These are phyloP conservation scores for Glaciozyma antarctica DNA, from an alignment of 768 basidiomycete genomes.

Conservation along the genomic window DNA sequence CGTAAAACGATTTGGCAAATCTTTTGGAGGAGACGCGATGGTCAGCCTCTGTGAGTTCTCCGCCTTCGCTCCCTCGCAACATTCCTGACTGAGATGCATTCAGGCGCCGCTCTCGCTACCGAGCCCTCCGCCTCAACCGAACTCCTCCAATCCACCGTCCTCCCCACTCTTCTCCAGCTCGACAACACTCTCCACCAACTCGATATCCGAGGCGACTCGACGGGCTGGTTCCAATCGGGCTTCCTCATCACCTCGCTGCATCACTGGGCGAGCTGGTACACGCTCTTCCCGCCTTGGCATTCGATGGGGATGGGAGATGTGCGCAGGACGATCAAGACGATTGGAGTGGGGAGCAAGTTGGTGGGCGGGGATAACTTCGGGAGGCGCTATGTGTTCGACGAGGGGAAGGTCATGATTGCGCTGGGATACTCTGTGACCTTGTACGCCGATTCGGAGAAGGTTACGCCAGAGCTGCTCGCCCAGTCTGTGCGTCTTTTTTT, in stretches of 20 bases:
- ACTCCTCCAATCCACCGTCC: slow-evolving; percentile 7
- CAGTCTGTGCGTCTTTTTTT: slow-evolving; percentile 13
- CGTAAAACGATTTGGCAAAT: no score
- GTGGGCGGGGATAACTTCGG: slow-evolving; percentile 30
- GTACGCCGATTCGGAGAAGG: slow-evolving; percentile 1
- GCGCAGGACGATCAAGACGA: slow-evolving; percentile 23
- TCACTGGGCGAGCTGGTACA: slow-evolving; percentile 32
- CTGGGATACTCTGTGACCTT: slow-evolving; percentile 27
- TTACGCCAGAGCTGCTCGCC: slow-evolving; percentile 6
- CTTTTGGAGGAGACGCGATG: no score
- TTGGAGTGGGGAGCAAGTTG: slow-evolving; percentile 23
- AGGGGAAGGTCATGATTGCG: slow-evolving; percentile 22
- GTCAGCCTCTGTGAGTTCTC: no score
- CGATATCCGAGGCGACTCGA: slow-evolving; percentile 32
- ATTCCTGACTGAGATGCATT: background rate
- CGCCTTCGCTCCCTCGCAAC: no score
- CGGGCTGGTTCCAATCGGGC: slow-evolving; percentile 32
- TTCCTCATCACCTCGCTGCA: slow-evolving; percentile 31
- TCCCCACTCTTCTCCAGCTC: slow-evolving; percentile 10
- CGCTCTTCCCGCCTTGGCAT: slow-evolving; percentile 31
- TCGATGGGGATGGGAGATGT: slow-evolving; percentile 28
- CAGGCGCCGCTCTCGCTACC: slow-evolving; percentile 29
- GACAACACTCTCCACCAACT: slow-evolving; percentile 31
- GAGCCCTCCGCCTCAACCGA: slow-evolving; percentile 23
- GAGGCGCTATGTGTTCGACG: slow-evolving; percentile 29